Evolutionary conservation across 495 filamentous ascomycete species (phyloP).

Genomic region (Bathelium albidoporum): DNA sequence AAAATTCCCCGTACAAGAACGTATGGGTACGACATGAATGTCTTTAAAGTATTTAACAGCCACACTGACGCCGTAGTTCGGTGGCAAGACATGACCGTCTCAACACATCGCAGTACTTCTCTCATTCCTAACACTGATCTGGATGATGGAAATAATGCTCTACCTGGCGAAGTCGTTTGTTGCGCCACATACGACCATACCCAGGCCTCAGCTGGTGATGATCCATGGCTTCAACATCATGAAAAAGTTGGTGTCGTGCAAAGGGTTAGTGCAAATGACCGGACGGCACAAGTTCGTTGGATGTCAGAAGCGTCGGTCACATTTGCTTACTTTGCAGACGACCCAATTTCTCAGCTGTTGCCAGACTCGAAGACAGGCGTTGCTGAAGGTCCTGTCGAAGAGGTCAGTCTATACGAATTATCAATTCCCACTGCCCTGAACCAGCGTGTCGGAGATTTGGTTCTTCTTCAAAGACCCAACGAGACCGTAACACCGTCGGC

Average conservation of each 20-base stretch:
- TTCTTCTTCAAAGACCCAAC: conserved; percentile 29
- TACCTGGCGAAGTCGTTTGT: conserved; percentile 54
- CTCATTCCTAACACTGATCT: conserved; percentile 39
- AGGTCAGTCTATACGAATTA: conserved; percentile 52
- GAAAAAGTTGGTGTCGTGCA: conserved; percentile 51
- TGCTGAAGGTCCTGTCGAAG: conserved; percentile 33
- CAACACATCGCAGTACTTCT: conserved; percentile 32
- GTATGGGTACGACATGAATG: conserved; percentile 50
- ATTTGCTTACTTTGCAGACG: conserved; percentile 26
- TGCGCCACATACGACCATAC: conserved; percentile 33
- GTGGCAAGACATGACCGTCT: conserved; percentile 50
- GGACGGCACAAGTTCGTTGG: conserved; percentile 48
- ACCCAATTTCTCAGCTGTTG: conserved; percentile 24
- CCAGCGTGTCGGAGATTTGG: conserved; percentile 39
- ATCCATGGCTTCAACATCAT: conserved; percentile 19
- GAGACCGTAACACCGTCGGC: not conserved
- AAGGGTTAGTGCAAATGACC: conserved; percentile 40
- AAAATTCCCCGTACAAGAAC: conserved; percentile 39
- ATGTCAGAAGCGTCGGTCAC: conserved; percentile 34
- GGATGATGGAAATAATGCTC: conserved; percentile 44
- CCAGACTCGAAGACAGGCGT: conserved; percentile 33
- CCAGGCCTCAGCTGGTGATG: not conserved
- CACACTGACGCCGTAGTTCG: conserved; percentile 40
- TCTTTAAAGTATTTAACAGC: conserved; percentile 39
- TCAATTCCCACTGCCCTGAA: conserved; percentile 34